Conservation (phyloP, 1,139 yeast species). For the Magnusiomyces clavatus region DNA sequence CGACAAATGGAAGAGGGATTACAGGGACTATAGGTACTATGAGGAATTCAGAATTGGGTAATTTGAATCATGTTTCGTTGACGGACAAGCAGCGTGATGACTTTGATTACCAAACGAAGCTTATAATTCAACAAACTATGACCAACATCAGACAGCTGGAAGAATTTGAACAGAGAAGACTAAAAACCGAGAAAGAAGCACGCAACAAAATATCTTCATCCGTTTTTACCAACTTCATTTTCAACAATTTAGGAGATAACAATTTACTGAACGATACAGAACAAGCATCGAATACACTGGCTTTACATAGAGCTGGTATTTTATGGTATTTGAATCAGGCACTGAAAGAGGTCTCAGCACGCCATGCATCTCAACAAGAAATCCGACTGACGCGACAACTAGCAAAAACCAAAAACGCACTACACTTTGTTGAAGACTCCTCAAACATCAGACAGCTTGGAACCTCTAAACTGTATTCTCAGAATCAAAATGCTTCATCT, state of each 20-base stretch:
- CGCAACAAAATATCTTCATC: not conserved
- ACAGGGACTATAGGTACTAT: slow-evolving; percentile 1
- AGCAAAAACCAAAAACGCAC: slow-evolving; percentile 27
- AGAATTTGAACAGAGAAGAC: slow-evolving; percentile 22
- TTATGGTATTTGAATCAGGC: slow-evolving; percentile 29
- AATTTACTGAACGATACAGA: slow-evolving; percentile 15
- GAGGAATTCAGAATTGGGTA: not conserved
- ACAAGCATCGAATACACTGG: slow-evolving; percentile 25
- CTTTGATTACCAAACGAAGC: slow-evolving; percentile 35
- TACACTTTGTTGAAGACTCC: slow-evolving; percentile 18
- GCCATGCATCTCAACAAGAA: slow-evolving; percentile 33
- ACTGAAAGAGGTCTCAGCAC: slow-evolving; percentile 28
- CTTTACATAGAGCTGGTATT: slow-evolving; percentile 31
- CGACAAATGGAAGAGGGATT: slow-evolving; percentile 9
- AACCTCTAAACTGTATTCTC: not conserved
- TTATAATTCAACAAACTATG: slow-evolving; percentile 32
- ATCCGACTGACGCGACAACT: slow-evolving; percentile 30
- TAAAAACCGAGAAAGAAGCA: slow-evolving; percentile 7
- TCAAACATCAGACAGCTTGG: not conserved
- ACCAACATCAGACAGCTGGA: slow-evolving; percentile 32
- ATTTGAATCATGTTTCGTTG: slow-evolving; percentile 17
- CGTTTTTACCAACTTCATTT: slow-evolving; percentile 8
- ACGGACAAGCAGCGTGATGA: slow-evolving; percentile 36
- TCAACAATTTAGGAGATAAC: slow-evolving; percentile 8
- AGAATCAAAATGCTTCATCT: not conserved